phyloP scores from a whole-genome alignment of 129 eudicot species.

The Helianthus tuberosus region DNA sequence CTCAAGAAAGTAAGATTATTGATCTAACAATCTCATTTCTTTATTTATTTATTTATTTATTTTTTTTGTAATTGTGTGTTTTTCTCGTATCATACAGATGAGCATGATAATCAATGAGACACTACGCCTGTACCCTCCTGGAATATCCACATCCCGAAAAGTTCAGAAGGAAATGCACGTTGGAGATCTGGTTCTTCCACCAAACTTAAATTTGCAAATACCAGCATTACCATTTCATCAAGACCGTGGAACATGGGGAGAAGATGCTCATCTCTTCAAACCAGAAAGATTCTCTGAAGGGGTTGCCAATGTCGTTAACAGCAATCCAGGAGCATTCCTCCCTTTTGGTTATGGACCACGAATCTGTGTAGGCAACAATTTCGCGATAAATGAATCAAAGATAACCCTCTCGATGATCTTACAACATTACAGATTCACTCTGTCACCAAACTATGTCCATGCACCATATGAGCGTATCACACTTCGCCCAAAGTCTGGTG shows the following conservation, averaged over 20 bases:
- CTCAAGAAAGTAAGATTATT: slow-evolving; percentile 54
- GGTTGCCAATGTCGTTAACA: slow-evolving; percentile 58
- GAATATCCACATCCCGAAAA: slow-evolving; percentile 31
- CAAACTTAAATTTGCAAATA: slow-evolving; percentile 43
- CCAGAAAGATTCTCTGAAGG: slow-evolving; percentile 70
- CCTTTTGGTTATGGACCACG: slow-evolving; percentile 70
- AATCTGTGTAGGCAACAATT: slow-evolving; percentile 57
- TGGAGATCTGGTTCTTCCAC: slow-evolving; percentile 46
- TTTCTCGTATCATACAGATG: slow-evolving; percentile 38
- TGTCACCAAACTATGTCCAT: slow-evolving; percentile 56
- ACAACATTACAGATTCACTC: slow-evolving; percentile 46
- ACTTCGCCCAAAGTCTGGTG: slow-evolving; percentile 57
- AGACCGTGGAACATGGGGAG: slow-evolving; percentile 63
- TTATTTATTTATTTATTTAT: not conserved
- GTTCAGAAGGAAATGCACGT: slow-evolving; percentile 35
- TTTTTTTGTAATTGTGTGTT: not conserved
- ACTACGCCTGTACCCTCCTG: slow-evolving; percentile 63
- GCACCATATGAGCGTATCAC: slow-evolving; percentile 41
- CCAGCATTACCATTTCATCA: slow-evolving; percentile 63
- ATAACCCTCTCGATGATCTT: slow-evolving; percentile 60
- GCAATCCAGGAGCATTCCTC: slow-evolving; percentile 47
- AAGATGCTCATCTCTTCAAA: slow-evolving; percentile 61
- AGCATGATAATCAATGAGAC: slow-evolving; percentile 74
- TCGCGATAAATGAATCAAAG: slow-evolving; percentile 53
- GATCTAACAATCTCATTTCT: not conserved